Conservation (phyloP, 371 early-diverging fungal species). For the Syncephalastrum monosporum region DNA sequence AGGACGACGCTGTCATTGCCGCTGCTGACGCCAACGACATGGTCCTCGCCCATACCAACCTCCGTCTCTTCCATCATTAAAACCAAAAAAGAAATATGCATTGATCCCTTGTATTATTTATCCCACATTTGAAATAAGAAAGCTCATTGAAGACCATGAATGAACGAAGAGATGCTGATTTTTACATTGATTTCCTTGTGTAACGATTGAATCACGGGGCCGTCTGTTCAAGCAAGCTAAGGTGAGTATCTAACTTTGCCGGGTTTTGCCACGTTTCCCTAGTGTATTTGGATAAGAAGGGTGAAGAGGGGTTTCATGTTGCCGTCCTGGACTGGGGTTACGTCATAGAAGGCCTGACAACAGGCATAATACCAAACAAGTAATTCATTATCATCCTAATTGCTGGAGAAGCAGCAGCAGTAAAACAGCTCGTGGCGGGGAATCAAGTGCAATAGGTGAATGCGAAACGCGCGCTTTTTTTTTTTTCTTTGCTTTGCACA, state of each 20-base stretch:
- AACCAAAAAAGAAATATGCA: neutral
- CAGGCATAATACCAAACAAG: neutral
- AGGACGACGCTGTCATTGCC: slow-evolving; percentile 83
- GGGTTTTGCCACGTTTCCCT: neutral
- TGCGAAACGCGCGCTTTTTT: no score
- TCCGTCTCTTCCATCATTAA: slow-evolving; percentile 96
- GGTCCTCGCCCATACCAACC: slow-evolving; percentile 80
- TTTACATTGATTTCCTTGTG: no score
- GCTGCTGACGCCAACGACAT: slow-evolving; percentile 83
- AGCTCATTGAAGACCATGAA: neutral
- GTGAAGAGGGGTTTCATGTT: neutral
- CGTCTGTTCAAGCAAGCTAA: neutral
- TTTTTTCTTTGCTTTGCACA: no score
- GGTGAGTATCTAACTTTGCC: neutral
- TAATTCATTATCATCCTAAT: neutral
- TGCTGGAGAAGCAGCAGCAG: neutral
- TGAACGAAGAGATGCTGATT: no score
- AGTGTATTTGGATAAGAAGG: neutral
- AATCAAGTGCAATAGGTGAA: no score
- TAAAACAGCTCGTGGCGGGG: neutral
- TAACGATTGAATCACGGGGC: no score
- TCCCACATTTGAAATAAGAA: neutral
- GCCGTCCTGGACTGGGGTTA: no score
- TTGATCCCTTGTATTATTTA: neutral
- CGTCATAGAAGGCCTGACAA: no score